Evolutionary conservation across 179 eudicot species (phyloP), one percentile per base, ranked within the genome.

Genomic region (Silene vulgaris): DNA sequence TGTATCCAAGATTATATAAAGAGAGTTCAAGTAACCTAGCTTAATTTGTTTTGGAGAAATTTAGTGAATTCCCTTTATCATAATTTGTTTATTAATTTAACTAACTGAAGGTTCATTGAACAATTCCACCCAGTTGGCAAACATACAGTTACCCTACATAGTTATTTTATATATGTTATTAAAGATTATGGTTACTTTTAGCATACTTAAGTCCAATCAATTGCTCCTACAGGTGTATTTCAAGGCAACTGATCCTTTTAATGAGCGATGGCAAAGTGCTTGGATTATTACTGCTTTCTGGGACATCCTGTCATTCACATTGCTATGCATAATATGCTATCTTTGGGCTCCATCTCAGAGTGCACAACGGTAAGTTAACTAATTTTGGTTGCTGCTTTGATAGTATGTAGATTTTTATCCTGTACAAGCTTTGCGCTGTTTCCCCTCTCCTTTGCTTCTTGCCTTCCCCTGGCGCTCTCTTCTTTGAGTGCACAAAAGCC

Each of bases 291-390:
- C 93, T 82, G 97, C 99, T 67, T 95, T 95, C 77, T 95, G 99
- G 99, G 97, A 95, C 82, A 85, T 93, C 77, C 82, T 92, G 76
- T 94, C 96, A 59, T 87, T 89, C 78, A 81, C 81, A 56, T 67
- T 95, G 84, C 86, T 95, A 29, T 88, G 90, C 82, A 88, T 89
- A 60, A 92, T 95, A 76, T 95, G 99, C 85, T 95, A 84, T 83
- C 96, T 95, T 16, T 95, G 99, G 99, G 90, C 97, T 54, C 99
- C 99, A 76, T 95, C 99, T 35, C 97, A 92, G 73, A 95, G 87
- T 81, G 90, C 93, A 70, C 96, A 92, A 76, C 84, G 99, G 99
- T 95, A 81, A 64, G 84, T 65, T 61, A 43, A 63, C 37, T 1
- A n/a, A 56, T 14, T 52, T 56, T 13, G 60, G 20, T 56, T 56